Evolutionary conservation across 2,329 filamentous ascomycete species (phyloP).

Genomic region (Phoma sp.): DNA sequence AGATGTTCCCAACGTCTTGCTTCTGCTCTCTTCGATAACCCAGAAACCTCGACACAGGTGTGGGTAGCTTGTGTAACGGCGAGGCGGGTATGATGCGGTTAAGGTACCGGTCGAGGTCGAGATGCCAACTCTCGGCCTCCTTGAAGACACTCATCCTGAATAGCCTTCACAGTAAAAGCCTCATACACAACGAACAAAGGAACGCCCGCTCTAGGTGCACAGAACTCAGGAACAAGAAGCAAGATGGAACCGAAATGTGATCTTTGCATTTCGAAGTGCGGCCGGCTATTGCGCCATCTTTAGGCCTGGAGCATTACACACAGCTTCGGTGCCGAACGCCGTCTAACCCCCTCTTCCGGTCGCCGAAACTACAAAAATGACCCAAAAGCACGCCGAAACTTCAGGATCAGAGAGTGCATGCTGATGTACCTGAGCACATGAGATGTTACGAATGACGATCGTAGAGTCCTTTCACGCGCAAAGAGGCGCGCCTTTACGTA

Average conservation of each 20-base stretch:
- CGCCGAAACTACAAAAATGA: background rate
- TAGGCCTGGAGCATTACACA: constrained; percentile 6
- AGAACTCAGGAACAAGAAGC: background rate
- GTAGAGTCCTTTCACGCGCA: background rate
- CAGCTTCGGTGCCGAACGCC: constrained; percentile 13
- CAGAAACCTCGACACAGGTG: constrained; percentile 71
- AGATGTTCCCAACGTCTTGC: constrained; percentile 51
- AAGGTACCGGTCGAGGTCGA: constrained; percentile 80
- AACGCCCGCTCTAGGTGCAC: background rate
- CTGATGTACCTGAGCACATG: constrained; percentile 6
- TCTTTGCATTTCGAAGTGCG: background rate
- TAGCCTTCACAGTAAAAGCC: background rate
- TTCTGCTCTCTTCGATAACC: constrained; percentile 51
- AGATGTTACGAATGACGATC: constrained; percentile 12
- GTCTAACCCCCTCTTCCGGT: background rate
- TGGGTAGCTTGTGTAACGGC: constrained; percentile 69
- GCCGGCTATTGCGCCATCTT: constrained; percentile 15
- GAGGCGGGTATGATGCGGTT: constrained; percentile 74
- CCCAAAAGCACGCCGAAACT: constrained; percentile 4
- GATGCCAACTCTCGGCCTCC: constrained; percentile 52
- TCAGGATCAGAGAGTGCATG: background rate
- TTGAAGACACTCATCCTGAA: constrained; percentile 21
- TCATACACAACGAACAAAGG: background rate
- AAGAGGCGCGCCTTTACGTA: constrained; percentile 26
- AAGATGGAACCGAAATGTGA: background rate